These are phyloP conservation scores for Fusarium guadeloupense DNA, from an alignment of 2,329 filamentous ascomycete genomes.

Conservation along the genomic window DNA sequence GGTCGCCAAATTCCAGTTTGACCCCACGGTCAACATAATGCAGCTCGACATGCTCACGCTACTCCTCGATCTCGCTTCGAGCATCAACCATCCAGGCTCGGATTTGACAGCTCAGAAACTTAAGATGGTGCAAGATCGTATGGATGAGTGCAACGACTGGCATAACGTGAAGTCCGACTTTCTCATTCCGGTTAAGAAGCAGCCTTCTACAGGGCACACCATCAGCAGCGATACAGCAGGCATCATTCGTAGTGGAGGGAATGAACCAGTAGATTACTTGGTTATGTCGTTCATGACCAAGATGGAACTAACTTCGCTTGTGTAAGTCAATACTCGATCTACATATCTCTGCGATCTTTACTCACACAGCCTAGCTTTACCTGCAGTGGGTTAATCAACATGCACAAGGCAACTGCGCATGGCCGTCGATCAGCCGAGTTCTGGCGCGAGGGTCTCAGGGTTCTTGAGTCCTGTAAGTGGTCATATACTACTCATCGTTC, in stretches of 20 bases:
- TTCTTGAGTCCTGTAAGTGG: constrained; percentile 58
- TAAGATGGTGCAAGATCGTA: constrained; percentile 65
- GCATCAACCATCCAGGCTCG: constrained; percentile 69
- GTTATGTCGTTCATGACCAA: constrained; percentile 70
- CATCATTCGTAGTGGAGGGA: constrained; percentile 60
- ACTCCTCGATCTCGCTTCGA: constrained; percentile 75
- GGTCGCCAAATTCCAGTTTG: constrained; percentile 75
- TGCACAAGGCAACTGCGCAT: constrained; percentile 51
- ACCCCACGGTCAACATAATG: constrained; percentile 67
- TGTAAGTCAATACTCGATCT: constrained; percentile 54
- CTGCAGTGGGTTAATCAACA: constrained; percentile 61
- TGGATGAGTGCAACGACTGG: constrained; percentile 67
- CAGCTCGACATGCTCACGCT: constrained; percentile 73
- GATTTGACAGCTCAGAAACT: constrained; percentile 68
- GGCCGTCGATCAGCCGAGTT: constrained; percentile 50
- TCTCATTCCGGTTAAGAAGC: constrained; percentile 64
- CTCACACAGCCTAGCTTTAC: constrained; percentile 57
- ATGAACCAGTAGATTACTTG: constrained; percentile 62
- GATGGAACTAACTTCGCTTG: constrained; percentile 64
- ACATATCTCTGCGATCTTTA: not conserved
- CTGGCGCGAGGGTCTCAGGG: constrained; percentile 55
- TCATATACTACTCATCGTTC: not conserved
- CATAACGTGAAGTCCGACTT: constrained; percentile 59
- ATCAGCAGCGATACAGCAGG: constrained; percentile 67
- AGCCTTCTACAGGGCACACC: constrained; percentile 56